A percentile compares a stretch with the other conserved stretches of the same genome.
Evolutionary conservation across 768 basidiomycete genomes (phyloP).

Genomic region (Roridomyces roridus): DNA sequence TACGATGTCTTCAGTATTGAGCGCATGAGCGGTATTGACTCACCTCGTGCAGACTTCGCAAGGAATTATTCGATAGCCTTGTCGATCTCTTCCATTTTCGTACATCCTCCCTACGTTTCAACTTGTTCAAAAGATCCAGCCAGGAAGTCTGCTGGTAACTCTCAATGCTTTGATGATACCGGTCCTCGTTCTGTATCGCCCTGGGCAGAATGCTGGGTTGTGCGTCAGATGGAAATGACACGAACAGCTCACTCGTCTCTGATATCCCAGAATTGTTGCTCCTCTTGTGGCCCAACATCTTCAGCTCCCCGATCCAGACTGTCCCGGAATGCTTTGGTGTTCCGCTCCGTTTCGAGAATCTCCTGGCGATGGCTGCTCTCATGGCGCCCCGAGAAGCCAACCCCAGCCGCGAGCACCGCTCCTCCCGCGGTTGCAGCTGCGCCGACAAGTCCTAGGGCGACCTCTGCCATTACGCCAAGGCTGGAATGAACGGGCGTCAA

Average conservation of each 20-base stretch:
- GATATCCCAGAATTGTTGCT: neutral
- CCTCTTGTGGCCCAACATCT: neutral
- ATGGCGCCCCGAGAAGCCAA: slow-evolving; percentile 10
- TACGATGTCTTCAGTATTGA: neutral
- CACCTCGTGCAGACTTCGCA: neutral
- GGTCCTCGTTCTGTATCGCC: neutral
- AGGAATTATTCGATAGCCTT: neutral
- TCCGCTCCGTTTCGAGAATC: neutral
- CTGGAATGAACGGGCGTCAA: too few species aligned
- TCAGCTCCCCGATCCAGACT: neutral
- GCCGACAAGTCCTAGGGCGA: slow-evolving; percentile 1
- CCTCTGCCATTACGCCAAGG: too few species aligned
- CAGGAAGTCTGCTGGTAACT: neutral
- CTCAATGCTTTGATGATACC: neutral
- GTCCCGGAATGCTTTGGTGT: neutral
- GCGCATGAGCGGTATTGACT: neutral
- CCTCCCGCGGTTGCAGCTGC: slow-evolving; percentile 10
- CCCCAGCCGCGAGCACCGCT: neutral
- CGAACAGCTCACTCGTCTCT: slow-evolving; percentile 3
- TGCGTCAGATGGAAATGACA: too few species aligned
- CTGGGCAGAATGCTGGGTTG: neutral
- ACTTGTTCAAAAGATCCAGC: neutral
- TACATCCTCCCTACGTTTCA: neutral
- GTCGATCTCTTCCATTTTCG: neutral
- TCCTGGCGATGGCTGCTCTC: slow-evolving; percentile 10